Base-by-base conservation (phyloP, 352 stramenopile genomes). In the Plasmopara halstedii region DNA sequence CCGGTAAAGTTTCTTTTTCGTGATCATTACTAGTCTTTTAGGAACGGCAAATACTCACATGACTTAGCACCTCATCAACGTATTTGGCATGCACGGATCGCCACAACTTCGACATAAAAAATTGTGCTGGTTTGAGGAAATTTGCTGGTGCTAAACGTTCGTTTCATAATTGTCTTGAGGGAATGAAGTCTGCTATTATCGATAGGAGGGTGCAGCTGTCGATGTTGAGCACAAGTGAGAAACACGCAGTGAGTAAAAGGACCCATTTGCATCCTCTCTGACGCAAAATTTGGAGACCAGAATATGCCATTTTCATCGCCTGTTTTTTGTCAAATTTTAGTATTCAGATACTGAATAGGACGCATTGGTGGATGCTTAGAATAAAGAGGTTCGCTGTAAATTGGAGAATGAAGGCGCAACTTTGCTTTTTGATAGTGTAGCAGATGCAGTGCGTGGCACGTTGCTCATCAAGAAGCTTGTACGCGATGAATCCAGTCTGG, bases 201-300 rank as follows among this genome's bases (percentile, higher is more conserved):
- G n/a, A n/a, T n/a, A n/a, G 0, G 82, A 91, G 45, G 79, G 82
- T 15, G 82, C 91, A 2, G 56, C 65, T 4, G 62, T 94, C 17
- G 64, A 85, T 41, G 76, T 94, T 23, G n/a, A 94, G 49, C 74
- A 86, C n/a, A 69, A 80, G 37, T 91, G 83, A 81, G 79, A 90
- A 51, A 83, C 57, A 29, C 75, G 79, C 25, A 85, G 57, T 34
- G 65, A 91, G 1, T 75, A 97, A 64, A 72, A 94, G 42, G 95
- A 98, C 54, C 70, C 92, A 5, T 94, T 97, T 42, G 85, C 88
- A 31, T 98, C 97, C 73, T 97, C 83, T 43, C 79, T 98, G 43
- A 88, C 79, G 50, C 94, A 94, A 52, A 98, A 98, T 51, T 73
- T 95, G 39, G 82, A 96, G 43, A 94, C 31, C 77, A 94, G 55